Base-by-base conservation (phyloP, 1,284 basidiomycete species). In the Lignosus rhinocerotis region DNA sequence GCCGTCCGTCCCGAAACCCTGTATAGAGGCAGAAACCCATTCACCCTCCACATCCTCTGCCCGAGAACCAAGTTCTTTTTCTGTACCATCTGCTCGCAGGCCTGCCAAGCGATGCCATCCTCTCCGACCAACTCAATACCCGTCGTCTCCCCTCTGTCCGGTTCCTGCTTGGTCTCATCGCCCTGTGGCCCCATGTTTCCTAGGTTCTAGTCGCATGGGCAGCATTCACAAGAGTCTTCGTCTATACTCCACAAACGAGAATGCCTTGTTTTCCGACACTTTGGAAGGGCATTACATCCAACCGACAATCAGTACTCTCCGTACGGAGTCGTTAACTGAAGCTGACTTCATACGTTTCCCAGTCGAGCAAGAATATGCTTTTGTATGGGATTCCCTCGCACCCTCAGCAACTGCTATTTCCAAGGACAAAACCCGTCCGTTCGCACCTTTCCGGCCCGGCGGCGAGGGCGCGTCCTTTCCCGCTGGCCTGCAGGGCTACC, bases 321-420 rank as follows among this genome's bases (percentile, higher is more conserved):
- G 43, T 14, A 34, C 58, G 3, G 44, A 54, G 6, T n/a, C 19
- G 3, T 11, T 59, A 19, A 51, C 58, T 1, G n/a, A 54, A 6
- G 53, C 52, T 2, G 58, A 59, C 25, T 51, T 43, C 33, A 49
- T 59, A 30, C 43, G 31, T 8, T 51, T 59, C n/a, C 43, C 58
- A n/a, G 32, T 39, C 3, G 36, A 42, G 5, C 58, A 59, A 11
- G 49, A 55, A 31, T 55, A 59, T 14, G 53, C 43, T 17, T 41
- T 36, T 16, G 31, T 59, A 12, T 59, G 58, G 58, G 58, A 59
- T 19, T 53, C 58, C 16, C 50, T 42, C 14, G 58, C 49, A 3
- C 14, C 39, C 6, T 39, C 47, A 12, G 25, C 30, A 14, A 19
- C 32, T 12, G 7, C 38, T 6, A 14, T 34, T 10, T 14, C 36